A percentile compares a stretch with the other conserved stretches of the same genome.
phyloP scores from a whole-genome alignment of 768 basidiomycete species.

The Termitomyces sp. region DNA sequence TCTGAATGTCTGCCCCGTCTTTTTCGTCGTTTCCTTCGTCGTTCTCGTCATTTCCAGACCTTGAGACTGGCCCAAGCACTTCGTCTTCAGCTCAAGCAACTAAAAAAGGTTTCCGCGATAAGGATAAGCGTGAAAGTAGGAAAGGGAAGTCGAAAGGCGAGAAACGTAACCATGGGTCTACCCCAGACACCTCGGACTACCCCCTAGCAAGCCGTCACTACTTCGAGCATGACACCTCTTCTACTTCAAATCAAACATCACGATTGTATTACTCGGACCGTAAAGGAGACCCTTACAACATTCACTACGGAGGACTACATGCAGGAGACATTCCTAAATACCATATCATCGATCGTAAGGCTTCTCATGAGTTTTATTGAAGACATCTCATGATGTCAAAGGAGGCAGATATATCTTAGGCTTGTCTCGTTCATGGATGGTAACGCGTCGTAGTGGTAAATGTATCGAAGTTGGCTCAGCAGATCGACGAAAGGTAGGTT shows the following conservation, averaged over 20 bases:
- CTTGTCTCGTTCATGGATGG: slow-evolving; percentile 42
- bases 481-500: slow-evolving; percentile 35
- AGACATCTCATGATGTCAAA: slow-evolving; percentile 47
- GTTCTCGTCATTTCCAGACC: slow-evolving; percentile 65
- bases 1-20: slow-evolving; percentile 46
- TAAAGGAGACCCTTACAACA: slow-evolving; percentile 59
- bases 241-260: slow-evolving; percentile 17
- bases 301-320: slow-evolving; percentile 63
- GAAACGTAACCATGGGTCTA: slow-evolving; percentile 20
- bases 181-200: slow-evolving; percentile 12
- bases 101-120: slow-evolving; percentile 16
- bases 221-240: slow-evolving; percentile 19
- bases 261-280: slow-evolving; percentile 56
- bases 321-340: slow-evolving; percentile 64
- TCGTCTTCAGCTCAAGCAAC: slow-evolving; percentile 10
- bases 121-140: slow-evolving; percentile 19
- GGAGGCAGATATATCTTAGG: slow-evolving; percentile 63
- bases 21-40: slow-evolving; percentile 61
- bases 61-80: slow-evolving; percentile 39
- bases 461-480: slow-evolving; percentile 54
- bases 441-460: slow-evolving; percentile 37
- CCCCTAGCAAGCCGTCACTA: neutral
- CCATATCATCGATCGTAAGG: slow-evolving; percentile 51
- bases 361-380: slow-evolving; percentile 1
- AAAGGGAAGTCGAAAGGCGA: slow-evolving; percentile 20